Base-by-base conservation (phyloP, 768 basidiomycete genomes). In the Panus rudis region DNA sequence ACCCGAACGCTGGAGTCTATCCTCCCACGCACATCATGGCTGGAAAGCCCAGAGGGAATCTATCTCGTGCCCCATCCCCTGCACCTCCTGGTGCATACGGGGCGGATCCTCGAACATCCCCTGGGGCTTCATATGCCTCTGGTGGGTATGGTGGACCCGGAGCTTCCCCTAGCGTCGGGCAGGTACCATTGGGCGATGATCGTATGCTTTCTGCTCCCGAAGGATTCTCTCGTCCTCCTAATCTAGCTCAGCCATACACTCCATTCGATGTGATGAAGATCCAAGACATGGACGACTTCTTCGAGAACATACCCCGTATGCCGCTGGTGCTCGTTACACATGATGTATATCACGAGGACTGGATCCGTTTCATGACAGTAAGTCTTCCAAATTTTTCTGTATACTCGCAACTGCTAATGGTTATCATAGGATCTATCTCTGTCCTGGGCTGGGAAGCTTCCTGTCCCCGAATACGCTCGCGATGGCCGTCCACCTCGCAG, bases 351-450 rank as follows among this genome's bases (percentile, higher is more conserved):
- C 71, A 75, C 47, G 79, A 82, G 42, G 88, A 92, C 54, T 92
- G 88, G 88, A 76, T 72, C 48, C 70, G 88, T 40, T 75, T 86
- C 53, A 83, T 84, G 71, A 76, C 79, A 65, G 87, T 85, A 54
- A 11, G 74, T 68, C 16, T 13, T 23, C 23, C 33, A 39, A 11
- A 4, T 12, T 35, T 12, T 4, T 12, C 6, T 19, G 23, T 38
- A 19, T 23, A 23, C 41, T 17, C 40, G 13, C 11, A 3, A 25
- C 21, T 17, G 20, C 37, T 52, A 39, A 45, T 31, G 11, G 22
- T 39, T 24, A 23, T 32, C 37, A 10, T 46, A 89, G 84, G 88
- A 91, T 57, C 58, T 92, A 19, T 71, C 75, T 8, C 69, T 83
- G 20, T 79, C 83, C 0, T 92, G 88, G 88, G 70, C 74, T 14